phyloP scores from a whole-genome alignment of 495 filamentous ascomycete genomes.

The Oleoguttula mirabilis region DNA sequence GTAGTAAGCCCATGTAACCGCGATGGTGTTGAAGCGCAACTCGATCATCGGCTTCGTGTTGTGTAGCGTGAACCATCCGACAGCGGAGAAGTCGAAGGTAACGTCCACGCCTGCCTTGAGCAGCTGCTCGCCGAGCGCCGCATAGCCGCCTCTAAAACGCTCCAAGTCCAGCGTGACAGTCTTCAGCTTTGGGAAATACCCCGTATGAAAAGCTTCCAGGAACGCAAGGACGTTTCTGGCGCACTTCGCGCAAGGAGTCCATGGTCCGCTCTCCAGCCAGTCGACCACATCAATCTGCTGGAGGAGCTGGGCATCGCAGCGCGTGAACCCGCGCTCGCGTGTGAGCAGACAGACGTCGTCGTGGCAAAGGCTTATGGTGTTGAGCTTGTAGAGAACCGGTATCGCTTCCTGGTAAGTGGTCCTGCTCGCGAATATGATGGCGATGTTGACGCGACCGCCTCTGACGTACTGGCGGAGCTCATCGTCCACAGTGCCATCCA shows the following conservation, averaged over 20 bases:
- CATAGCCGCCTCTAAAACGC: constrained; percentile 3
- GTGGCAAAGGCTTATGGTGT: constrained; percentile 4
- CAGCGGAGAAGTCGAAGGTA: background rate
- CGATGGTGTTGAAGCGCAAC: background rate
- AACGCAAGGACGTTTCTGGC: background rate
- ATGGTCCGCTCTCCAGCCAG: constrained; percentile 1
- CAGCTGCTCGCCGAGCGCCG: constrained; percentile 1
- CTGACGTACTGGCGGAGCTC: constrained; percentile 1
- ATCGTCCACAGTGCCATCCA: background rate
- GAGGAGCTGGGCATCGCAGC: no score
- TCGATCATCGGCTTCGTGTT: background rate
- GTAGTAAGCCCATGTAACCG: background rate
- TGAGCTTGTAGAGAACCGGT: constrained; percentile 1
- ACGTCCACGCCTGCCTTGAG: background rate
- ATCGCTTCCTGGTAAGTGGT: background rate
- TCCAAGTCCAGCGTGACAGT: background rate
- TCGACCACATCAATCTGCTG: no score
- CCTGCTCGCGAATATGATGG: background rate
- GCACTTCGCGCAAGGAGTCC: background rate
- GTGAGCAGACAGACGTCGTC: background rate
- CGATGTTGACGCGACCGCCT: background rate
- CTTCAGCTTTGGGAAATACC: background rate
- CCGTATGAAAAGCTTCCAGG: background rate
- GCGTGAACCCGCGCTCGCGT: no score
- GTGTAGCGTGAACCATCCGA: background rate